A percentile compares a stretch with the other conserved stretches of the same genome.
Evolutionary conservation across 164 flowering plant genomes (phyloP).

Genomic region (Nelumbo lutea): DNA sequence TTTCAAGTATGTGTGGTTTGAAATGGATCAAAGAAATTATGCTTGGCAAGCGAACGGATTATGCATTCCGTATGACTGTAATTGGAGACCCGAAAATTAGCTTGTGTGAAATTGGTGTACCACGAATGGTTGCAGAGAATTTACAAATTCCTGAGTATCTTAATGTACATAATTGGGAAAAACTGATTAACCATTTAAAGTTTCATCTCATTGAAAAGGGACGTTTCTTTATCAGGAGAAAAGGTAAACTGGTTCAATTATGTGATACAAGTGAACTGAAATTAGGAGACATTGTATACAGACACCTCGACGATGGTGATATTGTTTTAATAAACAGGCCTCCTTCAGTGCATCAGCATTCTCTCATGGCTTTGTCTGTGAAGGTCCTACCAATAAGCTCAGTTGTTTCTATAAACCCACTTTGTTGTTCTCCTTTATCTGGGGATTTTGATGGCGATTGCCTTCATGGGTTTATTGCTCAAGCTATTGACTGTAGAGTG

Average conservation of each 20-base stretch:
- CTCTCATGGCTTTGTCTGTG: constrained; percentile 64
- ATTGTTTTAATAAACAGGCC: constrained; percentile 76
- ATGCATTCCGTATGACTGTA: constrained; percentile 78
- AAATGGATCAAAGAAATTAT: constrained; percentile 77
- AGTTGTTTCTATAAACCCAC: constrained; percentile 73
- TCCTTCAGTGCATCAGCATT: constrained; percentile 91
- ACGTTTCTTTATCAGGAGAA: constrained; percentile 40
- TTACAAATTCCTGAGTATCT: constrained; percentile 54
- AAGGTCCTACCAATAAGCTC: constrained; percentile 57
- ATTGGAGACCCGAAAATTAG: constrained; percentile 84
- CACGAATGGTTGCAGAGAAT: constrained; percentile 57
- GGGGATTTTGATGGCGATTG: constrained; percentile 99
- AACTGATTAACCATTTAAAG: constrained; percentile 28
- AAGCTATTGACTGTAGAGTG: constrained; percentile 58
- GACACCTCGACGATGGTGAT: constrained; percentile 80
- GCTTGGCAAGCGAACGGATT: constrained; percentile 70
- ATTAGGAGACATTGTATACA: constrained; percentile 47
- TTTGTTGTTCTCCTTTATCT: constrained; percentile 72
- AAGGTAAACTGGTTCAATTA: constrained; percentile 31
- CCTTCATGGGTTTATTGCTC: constrained; percentile 86
- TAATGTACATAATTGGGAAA: constrained; percentile 53
- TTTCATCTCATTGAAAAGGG: constrained; percentile 47
- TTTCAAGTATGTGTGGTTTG: constrained; percentile 38
- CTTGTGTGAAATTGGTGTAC: constrained; percentile 76
- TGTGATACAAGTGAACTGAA: constrained; percentile 24